Percentiles rank a stretch among this genome's conserved stretches.
These are phyloP conservation scores for Psilocybe cyanescens DNA, from an alignment of 768 basidiomycete genomes.

Conservation along the genomic window DNA sequence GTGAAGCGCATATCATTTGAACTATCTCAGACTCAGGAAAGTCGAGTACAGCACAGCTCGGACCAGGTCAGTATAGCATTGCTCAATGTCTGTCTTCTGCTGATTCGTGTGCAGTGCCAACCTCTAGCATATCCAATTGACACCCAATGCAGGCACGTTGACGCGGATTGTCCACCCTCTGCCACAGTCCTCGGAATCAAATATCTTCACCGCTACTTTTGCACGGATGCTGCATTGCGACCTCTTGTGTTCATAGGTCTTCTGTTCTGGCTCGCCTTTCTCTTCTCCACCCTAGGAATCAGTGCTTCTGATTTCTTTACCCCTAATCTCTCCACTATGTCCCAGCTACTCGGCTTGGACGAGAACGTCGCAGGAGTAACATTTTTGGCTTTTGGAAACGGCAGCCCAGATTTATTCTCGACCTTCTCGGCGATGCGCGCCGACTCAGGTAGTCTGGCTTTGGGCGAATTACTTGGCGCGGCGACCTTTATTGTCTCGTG, in stretches of 20 bases:
- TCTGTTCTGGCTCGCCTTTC: slow-evolving; percentile 82
- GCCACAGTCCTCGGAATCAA: slow-evolving; percentile 71
- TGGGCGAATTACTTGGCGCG: slow-evolving; percentile 95
- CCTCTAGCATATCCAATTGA: slow-evolving; percentile 57
- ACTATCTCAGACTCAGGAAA: slow-evolving; percentile 30
- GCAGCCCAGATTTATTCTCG: slow-evolving; percentile 94
- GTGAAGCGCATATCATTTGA: slow-evolving; percentile 47
- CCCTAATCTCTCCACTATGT: slow-evolving; percentile 91
- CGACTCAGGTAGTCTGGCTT: slow-evolving; percentile 84
- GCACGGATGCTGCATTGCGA: slow-evolving; percentile 55
- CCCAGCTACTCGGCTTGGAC: slow-evolving; percentile 82
- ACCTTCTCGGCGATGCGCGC: slow-evolving; percentile 93
- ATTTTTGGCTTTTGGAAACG: slow-evolving; percentile 96
- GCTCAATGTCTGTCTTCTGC: background rate
- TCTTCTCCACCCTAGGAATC: slow-evolving; percentile 96
- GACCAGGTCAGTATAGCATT: slow-evolving; percentile 26
- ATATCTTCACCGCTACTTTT: slow-evolving; percentile 76
- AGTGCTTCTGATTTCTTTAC: slow-evolving; percentile 97
- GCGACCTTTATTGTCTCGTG: slow-evolving; percentile 96
- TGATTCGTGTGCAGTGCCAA: slow-evolving; percentile 53
- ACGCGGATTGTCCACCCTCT: slow-evolving; percentile 55
- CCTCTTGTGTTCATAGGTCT: slow-evolving; percentile 67
- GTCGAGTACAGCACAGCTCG: slow-evolving; percentile 11
- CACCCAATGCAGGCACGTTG: slow-evolving; percentile 70
- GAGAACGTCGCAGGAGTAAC: slow-evolving; percentile 97